phyloP scores from a whole-genome alignment of 495 filamentous ascomycete species.

The Aspergillus conjunctus region DNA sequence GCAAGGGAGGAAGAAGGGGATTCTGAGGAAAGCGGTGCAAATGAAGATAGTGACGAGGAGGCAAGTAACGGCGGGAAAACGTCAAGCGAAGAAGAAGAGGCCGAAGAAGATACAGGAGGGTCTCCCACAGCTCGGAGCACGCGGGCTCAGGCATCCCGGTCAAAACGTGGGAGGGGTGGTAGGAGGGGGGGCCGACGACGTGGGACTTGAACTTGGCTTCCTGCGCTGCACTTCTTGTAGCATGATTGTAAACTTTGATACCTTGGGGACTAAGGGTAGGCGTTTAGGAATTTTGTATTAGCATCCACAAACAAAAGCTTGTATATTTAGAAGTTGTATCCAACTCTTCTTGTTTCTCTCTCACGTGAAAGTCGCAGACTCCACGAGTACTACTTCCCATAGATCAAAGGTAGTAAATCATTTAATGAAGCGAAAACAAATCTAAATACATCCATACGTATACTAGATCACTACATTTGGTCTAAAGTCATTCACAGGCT shows the following conservation, averaged over 20 bases:
- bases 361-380: too few species aligned
- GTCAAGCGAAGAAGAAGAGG: slow-evolving; percentile 40
- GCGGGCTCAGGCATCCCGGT: slow-evolving; percentile 40
- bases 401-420: neutral
- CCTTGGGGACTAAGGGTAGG: slow-evolving; percentile 25
- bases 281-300: slow-evolving; percentile 20
- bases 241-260: slow-evolving; percentile 27
- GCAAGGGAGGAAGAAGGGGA: slow-evolving; percentile 45
- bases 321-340: too few species aligned
- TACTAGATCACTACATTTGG: slow-evolving; percentile 48
- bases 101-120: slow-evolving; percentile 40
- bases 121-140: slow-evolving; percentile 43
- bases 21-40: slow-evolving; percentile 44
- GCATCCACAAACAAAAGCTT: too few species aligned
- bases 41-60: slow-evolving; percentile 45
- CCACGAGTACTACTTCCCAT: neutral
- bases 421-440: slow-evolving; percentile 17
- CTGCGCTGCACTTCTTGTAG: slow-evolving; percentile 1
- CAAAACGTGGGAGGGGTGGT: slow-evolving; percentile 40
- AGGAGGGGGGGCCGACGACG: slow-evolving; percentile 46
- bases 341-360: too few species aligned
- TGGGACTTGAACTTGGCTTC: slow-evolving; percentile 17
- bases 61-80: slow-evolving; percentile 32
- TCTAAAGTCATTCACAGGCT: slow-evolving; percentile 49
- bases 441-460: slow-evolving; percentile 38